These are phyloP conservation scores for Canavalia gladiata DNA, from an alignment of 306 rosid species.

Conservation along the genomic window DNA sequence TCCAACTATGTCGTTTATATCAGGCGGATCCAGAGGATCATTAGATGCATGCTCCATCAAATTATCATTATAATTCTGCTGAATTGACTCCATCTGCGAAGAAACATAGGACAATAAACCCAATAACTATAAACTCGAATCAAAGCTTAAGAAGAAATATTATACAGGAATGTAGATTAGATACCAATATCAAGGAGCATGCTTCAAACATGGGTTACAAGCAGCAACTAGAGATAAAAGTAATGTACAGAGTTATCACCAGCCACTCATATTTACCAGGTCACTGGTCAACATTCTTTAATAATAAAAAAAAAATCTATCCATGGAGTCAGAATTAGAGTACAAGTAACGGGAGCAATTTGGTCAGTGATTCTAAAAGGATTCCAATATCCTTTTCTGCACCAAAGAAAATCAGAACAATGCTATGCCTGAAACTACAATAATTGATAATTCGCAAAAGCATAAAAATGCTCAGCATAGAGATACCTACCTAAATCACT, in stretches of 20 bases:
- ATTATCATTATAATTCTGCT: constrained; percentile 45
- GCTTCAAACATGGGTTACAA: constrained; percentile 24
- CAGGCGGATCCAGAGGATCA: constrained; percentile 59
- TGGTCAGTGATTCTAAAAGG: constrained; percentile 2
- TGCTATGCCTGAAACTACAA: background rate
- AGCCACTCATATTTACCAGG: background rate
- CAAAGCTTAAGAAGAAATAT: constrained; percentile 41
- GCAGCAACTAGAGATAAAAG: constrained; percentile 21
- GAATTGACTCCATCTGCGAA: constrained; percentile 64
- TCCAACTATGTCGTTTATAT: constrained; percentile 54
- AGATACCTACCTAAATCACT: background rate
- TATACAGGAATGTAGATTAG: constrained; percentile 17
- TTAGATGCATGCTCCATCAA: constrained; percentile 49
- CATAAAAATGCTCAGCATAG: constrained; percentile 20
- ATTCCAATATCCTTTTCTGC: background rate
- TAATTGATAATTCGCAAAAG: constrained; percentile 4
- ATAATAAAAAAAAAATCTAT: background rate
- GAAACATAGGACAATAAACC: constrained; percentile 21
- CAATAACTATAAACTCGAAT: constrained; percentile 20
- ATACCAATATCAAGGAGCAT: constrained; percentile 39
- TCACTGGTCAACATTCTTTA: background rate
- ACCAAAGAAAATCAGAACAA: constrained; percentile 22
- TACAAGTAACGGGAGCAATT: background rate
- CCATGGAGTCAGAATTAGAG: constrained; percentile 1
- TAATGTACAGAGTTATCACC: constrained; percentile 18